Conservation (phyloP, 2,329 filamentous ascomycete species). For the Aaosphaeria arxii region DNA sequence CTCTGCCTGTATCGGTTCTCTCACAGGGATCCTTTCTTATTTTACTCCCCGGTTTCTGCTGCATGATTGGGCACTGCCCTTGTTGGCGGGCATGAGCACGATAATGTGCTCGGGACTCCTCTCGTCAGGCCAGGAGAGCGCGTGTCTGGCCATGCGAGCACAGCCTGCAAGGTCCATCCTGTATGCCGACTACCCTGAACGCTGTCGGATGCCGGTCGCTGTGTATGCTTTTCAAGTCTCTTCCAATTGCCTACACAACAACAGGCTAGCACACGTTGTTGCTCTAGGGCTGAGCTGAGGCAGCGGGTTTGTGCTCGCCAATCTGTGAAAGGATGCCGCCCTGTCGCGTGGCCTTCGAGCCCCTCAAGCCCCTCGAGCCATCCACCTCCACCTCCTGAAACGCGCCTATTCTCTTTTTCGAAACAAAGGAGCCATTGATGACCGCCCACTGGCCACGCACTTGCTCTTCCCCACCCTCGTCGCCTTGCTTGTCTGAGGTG, state of each 20-base stretch:
- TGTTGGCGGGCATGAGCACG: not conserved
- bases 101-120: not conserved
- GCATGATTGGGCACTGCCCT: not conserved
- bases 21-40: not conserved
- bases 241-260: not conserved
- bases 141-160: not conserved
- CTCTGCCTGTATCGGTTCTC: not conserved
- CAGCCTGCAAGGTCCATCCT: not conserved
- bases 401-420: conserved; percentile 1
- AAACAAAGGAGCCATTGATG: conserved; percentile 5
- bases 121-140: not conserved
- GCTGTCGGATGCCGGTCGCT: not conserved
- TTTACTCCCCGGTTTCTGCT: not conserved
- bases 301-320: not conserved
- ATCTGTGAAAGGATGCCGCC: not conserved
- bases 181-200: conserved; percentile 7
- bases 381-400: not conserved
- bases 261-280: not conserved
- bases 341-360: conserved; percentile 3
- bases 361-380: not conserved
- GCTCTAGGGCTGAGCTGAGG: conserved; percentile 11
- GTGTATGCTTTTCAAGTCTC: not conserved
- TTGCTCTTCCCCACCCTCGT: not conserved
- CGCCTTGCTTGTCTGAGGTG: not conserved
- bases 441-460: not conserved